These are phyloP conservation scores for Sclerotinia sclerotiorum DNA, from an alignment of 2,329 filamentous ascomycete species.

Conservation along the genomic window DNA sequence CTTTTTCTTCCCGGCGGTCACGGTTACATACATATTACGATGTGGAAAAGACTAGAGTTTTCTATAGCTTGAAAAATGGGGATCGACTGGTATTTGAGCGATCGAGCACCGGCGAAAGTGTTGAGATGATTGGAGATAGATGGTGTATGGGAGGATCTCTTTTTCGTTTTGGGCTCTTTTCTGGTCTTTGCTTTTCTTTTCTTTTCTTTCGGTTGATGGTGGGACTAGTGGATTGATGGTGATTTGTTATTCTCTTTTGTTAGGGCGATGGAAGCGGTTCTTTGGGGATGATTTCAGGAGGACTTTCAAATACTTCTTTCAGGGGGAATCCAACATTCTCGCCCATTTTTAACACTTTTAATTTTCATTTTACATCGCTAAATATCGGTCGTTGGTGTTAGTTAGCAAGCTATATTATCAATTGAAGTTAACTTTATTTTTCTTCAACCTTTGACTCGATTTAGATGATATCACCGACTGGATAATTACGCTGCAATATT, in stretches of 20 bases:
- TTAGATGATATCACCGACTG: not conserved
- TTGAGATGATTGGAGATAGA: not conserved
- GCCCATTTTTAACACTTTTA: not conserved
- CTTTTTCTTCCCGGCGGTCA: not conserved
- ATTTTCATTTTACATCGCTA: not conserved
- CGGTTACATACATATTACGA: not conserved
- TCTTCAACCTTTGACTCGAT: not conserved
- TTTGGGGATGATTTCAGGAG: slow-evolving; percentile 13
- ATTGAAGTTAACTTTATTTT: not conserved
- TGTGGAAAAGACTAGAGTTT: not conserved
- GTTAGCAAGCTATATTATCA: not conserved
- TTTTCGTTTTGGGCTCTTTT: not conserved
- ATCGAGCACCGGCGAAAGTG: not conserved
- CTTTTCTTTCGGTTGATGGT: not conserved
- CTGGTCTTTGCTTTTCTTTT: not conserved
- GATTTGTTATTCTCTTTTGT: not conserved
- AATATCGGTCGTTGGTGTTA: slow-evolving; percentile 10
- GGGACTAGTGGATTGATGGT: not conserved
- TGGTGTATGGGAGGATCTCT: not conserved
- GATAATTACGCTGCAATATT: not conserved
- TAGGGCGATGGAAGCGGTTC: no score
- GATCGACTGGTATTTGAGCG: not conserved
- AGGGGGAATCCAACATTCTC: slow-evolving; percentile 19
- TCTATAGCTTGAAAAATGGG: not conserved
- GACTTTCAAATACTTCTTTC: slow-evolving; percentile 8